Evolutionary conservation across 495 filamentous ascomycete genomes (phyloP), one percentile per base, ranked within the genome.

Genomic region (Niebla homalea): DNA sequence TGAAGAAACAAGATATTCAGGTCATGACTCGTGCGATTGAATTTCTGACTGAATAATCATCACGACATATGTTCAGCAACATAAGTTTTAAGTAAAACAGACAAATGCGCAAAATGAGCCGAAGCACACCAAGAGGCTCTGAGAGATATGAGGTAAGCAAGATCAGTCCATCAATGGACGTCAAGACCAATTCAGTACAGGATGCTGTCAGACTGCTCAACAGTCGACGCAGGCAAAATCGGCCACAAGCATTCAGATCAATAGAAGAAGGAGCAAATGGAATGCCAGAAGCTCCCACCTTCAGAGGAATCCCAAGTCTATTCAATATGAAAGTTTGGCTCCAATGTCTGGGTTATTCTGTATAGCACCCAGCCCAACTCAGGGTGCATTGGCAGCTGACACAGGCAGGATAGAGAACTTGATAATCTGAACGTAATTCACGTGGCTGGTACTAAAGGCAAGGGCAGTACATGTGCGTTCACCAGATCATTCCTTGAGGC

Each of bases 401-500:
- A 16, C 11, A 3, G 39, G 21, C 39, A 41, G 63, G 55, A 60
- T 23, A 38, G n/a, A 16, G 59, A 62, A 23, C 39, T 70, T 38
- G 48, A 66, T 36, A 25, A 25, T 11, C 41, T 70, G 6, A 70
- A 74, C 47, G 59, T 73, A 15, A 60, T 76, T 23, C 73, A 76
- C 50, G 53, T 75, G 40, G 59, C 69, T 7, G 73, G 72, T 1
- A 76, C 72, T 0, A 75, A 76, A 61, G 71, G 72, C 11, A 76
- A 76, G 54, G 71, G 72, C 0, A 72, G 66, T 43, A 76, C 71
- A 5, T 74, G 70, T 57, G 69, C 71, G 4, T 76, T 71, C 43
- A 60, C 62, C 5, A 56, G 63, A 3, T 64, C 62, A 0, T 61
- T 75, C 46, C 63, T 75, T 3, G 52, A 51, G 19, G 54, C 53